Percentiles rank a stretch among this genome's conserved stretches.
These are phyloP conservation scores for Hypoxylon sp. DNA, from an alignment of 2,329 filamentous ascomycete species.

Conservation along the genomic window DNA sequence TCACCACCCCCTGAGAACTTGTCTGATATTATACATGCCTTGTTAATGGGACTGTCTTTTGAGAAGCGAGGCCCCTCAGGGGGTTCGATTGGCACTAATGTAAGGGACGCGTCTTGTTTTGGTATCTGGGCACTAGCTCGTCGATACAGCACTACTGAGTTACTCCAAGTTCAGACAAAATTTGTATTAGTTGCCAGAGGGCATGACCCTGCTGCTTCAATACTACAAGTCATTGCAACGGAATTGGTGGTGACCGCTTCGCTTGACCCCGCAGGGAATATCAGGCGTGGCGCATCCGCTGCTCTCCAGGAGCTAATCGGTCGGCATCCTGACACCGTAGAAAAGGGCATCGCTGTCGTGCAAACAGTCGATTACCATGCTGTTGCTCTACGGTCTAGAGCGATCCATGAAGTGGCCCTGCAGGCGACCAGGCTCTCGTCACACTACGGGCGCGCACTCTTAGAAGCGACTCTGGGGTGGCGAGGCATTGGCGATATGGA, in stretches of 20 bases:
- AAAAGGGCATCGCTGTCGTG: slow-evolving; percentile 85
- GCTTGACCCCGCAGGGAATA: slow-evolving; percentile 92
- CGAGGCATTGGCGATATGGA: slow-evolving; percentile 88
- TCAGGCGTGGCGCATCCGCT: slow-evolving; percentile 90
- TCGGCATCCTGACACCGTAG: slow-evolving; percentile 87
- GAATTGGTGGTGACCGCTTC: slow-evolving; percentile 86
- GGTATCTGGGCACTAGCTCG: slow-evolving; percentile 94
- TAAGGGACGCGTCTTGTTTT: slow-evolving; percentile 95
- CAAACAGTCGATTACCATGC: slow-evolving; percentile 94
- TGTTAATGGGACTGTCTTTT: slow-evolving; percentile 85
- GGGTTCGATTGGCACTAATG: slow-evolving; percentile 87
- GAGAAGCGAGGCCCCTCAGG: slow-evolving; percentile 90
- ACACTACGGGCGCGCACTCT: slow-evolving; percentile 78
- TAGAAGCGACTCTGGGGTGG: slow-evolving; percentile 83
- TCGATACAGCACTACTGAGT: slow-evolving; percentile 84
- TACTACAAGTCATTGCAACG: slow-evolving; percentile 83
- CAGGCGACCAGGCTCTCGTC: slow-evolving; percentile 75
- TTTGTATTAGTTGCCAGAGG: slow-evolving; percentile 59
- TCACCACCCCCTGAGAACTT: slow-evolving; percentile 81
- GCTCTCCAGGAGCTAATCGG: slow-evolving; percentile 95
- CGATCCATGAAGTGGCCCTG: slow-evolving; percentile 81
- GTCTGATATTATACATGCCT: slow-evolving; percentile 78
- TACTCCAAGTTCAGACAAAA: slow-evolving; percentile 71
- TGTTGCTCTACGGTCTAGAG: slow-evolving; percentile 87
- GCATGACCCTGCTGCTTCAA: slow-evolving; percentile 58